These are phyloP conservation scores for Alternaria atra DNA, from an alignment of 2,329 filamentous ascomycete genomes.

Conservation along the genomic window DNA sequence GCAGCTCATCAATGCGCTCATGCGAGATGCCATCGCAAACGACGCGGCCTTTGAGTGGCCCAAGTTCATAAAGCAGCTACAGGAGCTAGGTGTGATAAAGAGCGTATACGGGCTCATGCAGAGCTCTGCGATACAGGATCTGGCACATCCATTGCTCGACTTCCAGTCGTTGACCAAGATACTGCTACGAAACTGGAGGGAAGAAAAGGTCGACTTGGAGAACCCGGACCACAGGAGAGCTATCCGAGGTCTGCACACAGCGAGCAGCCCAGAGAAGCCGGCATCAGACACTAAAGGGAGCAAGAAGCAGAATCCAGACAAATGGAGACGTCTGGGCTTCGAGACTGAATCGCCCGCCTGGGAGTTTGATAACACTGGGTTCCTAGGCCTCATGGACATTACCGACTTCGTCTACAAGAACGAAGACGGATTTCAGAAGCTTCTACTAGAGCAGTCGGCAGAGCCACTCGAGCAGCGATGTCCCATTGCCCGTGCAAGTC, in stretches of 20 bases:
- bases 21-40: conserved; percentile 86
- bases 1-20: conserved; percentile 93
- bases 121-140: conserved; percentile 87
- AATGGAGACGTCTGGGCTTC: conserved; percentile 93
- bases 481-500: conserved; percentile 84
- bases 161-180: conserved; percentile 93
- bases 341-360: conserved; percentile 85
- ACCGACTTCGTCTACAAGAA: conserved; percentile 92
- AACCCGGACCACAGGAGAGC: conserved; percentile 87
- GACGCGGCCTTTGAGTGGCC: conserved; percentile 87
- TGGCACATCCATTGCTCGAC: conserved; percentile 88
- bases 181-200: conserved; percentile 85
- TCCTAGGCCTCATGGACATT: conserved; percentile 96
- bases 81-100: conserved; percentile 91
- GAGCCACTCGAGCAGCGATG: conserved; percentile 77
- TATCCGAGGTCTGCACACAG: conserved; percentile 83
- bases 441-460: conserved; percentile 86
- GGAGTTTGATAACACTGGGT: conserved; percentile 88
- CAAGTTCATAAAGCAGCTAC: conserved; percentile 90
- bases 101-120: conserved; percentile 93
- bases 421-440: conserved; percentile 90
- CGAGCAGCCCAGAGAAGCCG: conserved; percentile 74
- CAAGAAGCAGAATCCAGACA: conserved; percentile 82
- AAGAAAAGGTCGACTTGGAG: conserved; percentile 84
- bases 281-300: conserved; percentile 59